phyloP scores from a whole-genome alignment of 495 filamentous ascomycete genomes.

The Annulohypoxylon maeteangense region DNA sequence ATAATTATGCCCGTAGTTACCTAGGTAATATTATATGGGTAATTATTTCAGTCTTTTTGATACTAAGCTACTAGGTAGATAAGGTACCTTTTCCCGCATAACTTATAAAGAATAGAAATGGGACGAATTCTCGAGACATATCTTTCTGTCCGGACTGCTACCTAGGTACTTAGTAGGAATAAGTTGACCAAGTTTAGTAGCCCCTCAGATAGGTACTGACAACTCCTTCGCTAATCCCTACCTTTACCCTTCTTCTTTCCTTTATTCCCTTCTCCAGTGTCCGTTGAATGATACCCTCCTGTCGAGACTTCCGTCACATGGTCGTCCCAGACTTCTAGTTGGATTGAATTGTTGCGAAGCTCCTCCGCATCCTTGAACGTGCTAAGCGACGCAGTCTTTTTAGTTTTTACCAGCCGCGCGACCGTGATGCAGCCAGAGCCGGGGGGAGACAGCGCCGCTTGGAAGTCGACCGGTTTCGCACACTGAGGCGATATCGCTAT shows the following conservation, averaged over 20 bases:
- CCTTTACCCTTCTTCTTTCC: not conserved
- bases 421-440: slow-evolving; percentile 26
- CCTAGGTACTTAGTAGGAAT: not conserved
- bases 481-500: slow-evolving; percentile 38
- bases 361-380: slow-evolving; percentile 13
- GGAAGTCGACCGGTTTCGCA: slow-evolving; percentile 32
- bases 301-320: not conserved
- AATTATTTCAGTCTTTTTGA: not conserved
- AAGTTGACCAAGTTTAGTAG: too few relatives aligned
- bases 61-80: not conserved
- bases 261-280: not conserved
- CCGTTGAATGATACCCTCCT: not conserved
- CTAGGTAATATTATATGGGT: not conserved
- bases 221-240: not conserved
- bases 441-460: slow-evolving; percentile 10
- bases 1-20: not conserved
- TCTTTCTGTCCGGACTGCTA: too few relatives aligned
- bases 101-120: not conserved
- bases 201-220: too few relatives aligned
- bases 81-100: not conserved
- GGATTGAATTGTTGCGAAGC: slow-evolving; percentile 30
- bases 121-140: not conserved
- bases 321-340: slow-evolving; percentile 43
- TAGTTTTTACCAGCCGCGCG: slow-evolving; percentile 20
- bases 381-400: slow-evolving; percentile 19